Conservation (phyloP, 148 eudicot genomes). For the Tetragonia tetragonoides region DNA sequence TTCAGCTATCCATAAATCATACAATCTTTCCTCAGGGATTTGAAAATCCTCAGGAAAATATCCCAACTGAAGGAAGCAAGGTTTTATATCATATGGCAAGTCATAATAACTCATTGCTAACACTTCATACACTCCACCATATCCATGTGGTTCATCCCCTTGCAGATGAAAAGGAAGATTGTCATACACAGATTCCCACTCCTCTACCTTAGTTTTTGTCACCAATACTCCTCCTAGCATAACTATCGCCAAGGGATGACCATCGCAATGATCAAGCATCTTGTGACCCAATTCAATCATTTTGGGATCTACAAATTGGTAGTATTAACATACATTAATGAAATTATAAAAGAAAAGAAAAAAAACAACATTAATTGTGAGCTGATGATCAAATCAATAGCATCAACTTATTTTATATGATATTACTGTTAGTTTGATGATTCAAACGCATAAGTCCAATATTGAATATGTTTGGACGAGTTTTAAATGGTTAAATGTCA, state of each 20-base stretch:
- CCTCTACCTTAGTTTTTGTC: slow-evolving; percentile 11
- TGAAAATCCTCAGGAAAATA: background rate
- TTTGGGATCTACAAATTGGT: background rate
- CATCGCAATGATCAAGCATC: slow-evolving; percentile 18
- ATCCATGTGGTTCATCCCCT: background rate
- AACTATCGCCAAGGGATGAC: slow-evolving; percentile 18
- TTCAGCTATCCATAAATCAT: slow-evolving; percentile 2
- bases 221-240: slow-evolving; percentile 10
- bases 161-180: slow-evolving; percentile 4
- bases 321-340: too few species aligned
- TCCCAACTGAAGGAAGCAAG: slow-evolving; percentile 1
- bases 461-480: too few species aligned
- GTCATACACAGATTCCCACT: slow-evolving; percentile 1
- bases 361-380: too few species aligned
- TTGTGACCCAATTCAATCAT: slow-evolving; percentile 4
- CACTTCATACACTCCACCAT: slow-evolving; percentile 10
- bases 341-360: too few species aligned
- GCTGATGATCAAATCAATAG: too few species aligned
- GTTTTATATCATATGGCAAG: background rate
- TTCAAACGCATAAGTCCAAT: too few species aligned
- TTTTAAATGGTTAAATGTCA: too few species aligned
- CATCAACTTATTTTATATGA: too few species aligned
- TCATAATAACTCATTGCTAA: background rate
- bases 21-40: background rate
- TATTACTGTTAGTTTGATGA: too few species aligned